phyloP scores from a whole-genome alignment of 768 basidiomycete species.

The Tylopilus intermedius region DNA sequence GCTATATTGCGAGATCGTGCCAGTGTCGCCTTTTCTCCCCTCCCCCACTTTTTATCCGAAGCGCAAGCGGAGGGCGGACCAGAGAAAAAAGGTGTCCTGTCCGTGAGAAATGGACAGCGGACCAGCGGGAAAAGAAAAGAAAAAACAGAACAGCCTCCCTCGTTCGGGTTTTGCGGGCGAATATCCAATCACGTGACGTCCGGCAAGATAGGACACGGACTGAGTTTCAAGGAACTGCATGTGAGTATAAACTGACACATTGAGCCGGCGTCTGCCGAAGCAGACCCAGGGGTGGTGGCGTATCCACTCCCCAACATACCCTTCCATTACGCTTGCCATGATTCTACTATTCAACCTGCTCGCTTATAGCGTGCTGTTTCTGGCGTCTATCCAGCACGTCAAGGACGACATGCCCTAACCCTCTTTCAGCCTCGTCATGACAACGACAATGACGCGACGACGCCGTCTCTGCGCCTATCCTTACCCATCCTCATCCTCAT shows the following conservation, averaged over 20 bases:
- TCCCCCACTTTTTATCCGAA: not conserved
- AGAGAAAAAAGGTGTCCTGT: not conserved
- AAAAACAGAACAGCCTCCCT: not conserved
- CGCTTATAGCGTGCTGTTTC: constrained; percentile 22
- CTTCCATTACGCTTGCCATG: constrained; percentile 14
- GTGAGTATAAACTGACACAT: too few relatives aligned
- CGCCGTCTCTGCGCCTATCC: too few relatives aligned
- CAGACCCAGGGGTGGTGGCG: too few relatives aligned
- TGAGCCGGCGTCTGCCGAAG: too few relatives aligned
- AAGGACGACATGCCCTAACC: too few relatives aligned
- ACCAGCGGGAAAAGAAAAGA: not conserved
- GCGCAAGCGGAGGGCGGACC: not conserved
- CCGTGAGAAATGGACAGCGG: too few relatives aligned
- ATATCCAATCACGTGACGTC: not conserved
- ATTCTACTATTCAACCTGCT: constrained; percentile 20
- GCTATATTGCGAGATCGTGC: constrained; percentile 18
- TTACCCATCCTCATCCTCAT: too few relatives aligned
- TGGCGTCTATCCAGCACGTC: constrained; percentile 31
- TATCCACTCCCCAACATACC: not conserved
- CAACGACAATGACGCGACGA: too few relatives aligned
- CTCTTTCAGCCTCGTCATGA: too few relatives aligned
- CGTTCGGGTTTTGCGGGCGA: not conserved
- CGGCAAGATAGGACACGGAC: not conserved
- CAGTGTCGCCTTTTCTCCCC: not conserved
- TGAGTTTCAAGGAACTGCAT: too few relatives aligned